Evolutionary conservation across 495 filamentous ascomycete species (phyloP), one percentile per base, ranked within the genome.

Genomic region (Penicillium paxilli): DNA sequence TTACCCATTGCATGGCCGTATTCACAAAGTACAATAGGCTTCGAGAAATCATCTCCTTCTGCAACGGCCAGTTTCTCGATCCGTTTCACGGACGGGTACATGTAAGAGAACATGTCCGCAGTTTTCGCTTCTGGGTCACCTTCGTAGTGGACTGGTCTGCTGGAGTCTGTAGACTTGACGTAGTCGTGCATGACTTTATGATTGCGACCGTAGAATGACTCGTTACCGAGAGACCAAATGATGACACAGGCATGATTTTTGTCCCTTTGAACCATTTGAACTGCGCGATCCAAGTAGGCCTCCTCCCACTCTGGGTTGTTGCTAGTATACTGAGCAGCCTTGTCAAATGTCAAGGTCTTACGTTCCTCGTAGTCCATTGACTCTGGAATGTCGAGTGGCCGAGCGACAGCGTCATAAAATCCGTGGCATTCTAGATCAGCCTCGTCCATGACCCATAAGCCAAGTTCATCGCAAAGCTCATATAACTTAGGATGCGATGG

Each of bases 1-100:
- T 88, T 90, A 2, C 87, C 87, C 86, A 89, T 88, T 0, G 87
- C 83, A 55, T 88, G 85, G 1, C 73, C 80, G 52, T 84, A 90
- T 60, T 89, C 86, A 57, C 85, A 89, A 6, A 89, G 68, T 12
- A 90, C 69, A 3, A 89, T 66, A 0, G 85, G 85, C 55, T 80
- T 81, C 24, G 70, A 63, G 25, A 76, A 82, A 25, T 64, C 64
- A 8, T 77, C 76, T 8, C 72, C 67, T 6, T 75, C 67, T 1
- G 64, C 66, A 8, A 68, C 52, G 16, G 76, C 77, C 75, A 42
- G 23, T 42, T 23, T 61, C 12, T 78, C 67, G 33, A 87, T 68
- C 10, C 70, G 64, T 8, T 81, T 70, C 4, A 87, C 64, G 0
- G 75, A 64, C 0, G 81, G 79, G 52, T 89, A 89, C 87, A 89